phyloP scores from a whole-genome alignment of 1,139 yeast species.

The Candida neerlandica region DNA sequence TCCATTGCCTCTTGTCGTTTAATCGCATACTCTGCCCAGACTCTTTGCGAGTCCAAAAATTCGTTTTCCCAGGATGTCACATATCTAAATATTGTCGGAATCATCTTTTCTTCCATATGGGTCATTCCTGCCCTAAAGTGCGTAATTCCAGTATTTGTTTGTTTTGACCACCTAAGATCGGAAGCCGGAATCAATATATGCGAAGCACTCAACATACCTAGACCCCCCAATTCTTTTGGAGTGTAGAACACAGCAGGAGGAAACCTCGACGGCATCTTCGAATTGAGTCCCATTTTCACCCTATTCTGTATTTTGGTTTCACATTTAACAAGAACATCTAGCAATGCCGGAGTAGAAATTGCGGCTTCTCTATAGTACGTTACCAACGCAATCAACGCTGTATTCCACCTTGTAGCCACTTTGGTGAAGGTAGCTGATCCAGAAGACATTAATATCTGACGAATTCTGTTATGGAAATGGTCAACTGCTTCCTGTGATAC shows the following conservation, averaged over 20 bases:
- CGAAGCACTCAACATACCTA: conserved; percentile 97
- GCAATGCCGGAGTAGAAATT: conserved; percentile 73
- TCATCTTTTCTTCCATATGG: conserved; percentile 74
- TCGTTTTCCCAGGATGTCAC: conserved; percentile 97
- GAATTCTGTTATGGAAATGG: conserved; percentile 77
- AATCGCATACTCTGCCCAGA: conserved; percentile 96
- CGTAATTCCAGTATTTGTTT: conserved; percentile 92
- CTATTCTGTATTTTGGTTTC: conserved; percentile 94
- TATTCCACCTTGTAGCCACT: conserved; percentile 95
- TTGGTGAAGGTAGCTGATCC: conserved; percentile 96
- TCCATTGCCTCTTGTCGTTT: conserved; percentile 86
- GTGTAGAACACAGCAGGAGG: conserved; percentile 99
- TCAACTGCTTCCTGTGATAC: conserved; percentile 82
- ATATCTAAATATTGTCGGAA: conserved; percentile 92
- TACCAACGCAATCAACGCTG: conserved; percentile 82
- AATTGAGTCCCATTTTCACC: conserved; percentile 91
- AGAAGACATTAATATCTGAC: conserved; percentile 92
- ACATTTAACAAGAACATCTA: conserved; percentile 83
- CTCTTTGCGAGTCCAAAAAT: conserved; percentile 89
- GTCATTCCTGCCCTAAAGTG: conserved; percentile 95
- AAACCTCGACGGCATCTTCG: conserved; percentile 97
- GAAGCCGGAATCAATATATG: conserved; percentile 94
- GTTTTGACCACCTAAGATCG: conserved; percentile 88
- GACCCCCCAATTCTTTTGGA: conserved; percentile 95
- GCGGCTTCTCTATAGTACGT: conserved; percentile 94